A percentile compares a stretch with the other conserved stretches of the same genome.
Conservation (phyloP, 345 rosid species). For the Mallotus nudiflorus region DNA sequence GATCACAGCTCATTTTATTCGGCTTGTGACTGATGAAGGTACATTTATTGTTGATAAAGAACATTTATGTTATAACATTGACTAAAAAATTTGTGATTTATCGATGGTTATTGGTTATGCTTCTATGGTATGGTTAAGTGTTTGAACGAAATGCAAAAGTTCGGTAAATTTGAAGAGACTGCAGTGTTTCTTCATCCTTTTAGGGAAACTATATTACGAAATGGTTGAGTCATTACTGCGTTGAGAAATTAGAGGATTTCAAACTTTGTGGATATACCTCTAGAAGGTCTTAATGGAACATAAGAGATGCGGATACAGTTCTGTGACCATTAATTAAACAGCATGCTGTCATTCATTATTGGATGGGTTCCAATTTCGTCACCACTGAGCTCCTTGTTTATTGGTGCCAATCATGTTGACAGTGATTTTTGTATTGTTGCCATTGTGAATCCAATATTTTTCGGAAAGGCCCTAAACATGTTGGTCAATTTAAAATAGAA, state of each 20-base stretch:
- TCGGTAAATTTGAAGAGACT: not conserved
- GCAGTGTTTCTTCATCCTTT: not conserved
- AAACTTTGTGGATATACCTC: not conserved
- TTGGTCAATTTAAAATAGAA: not conserved
- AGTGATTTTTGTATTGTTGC: not conserved
- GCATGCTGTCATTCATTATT: not conserved
- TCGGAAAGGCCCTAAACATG: not conserved
- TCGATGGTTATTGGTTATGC: not conserved
- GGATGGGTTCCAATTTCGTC: not conserved
- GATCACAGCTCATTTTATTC: constrained; percentile 40
- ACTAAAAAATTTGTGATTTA: too few species aligned
- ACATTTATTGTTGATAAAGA: not conserved
- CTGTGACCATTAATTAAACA: not conserved
- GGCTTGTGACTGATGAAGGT: constrained; percentile 64
- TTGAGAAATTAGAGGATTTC: not conserved
- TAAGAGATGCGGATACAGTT: not conserved
- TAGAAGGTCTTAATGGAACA: not conserved
- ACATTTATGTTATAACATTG: not conserved
- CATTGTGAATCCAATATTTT: not conserved
- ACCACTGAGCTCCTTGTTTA: not conserved
- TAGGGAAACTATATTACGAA: not conserved
- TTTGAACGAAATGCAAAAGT: not conserved
- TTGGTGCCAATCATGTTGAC: not conserved
- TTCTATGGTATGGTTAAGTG: not conserved
- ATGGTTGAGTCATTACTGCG: not conserved